phyloP scores from a whole-genome alignment of 2,329 filamentous ascomycete species.

The Thelonectria olida region DNA sequence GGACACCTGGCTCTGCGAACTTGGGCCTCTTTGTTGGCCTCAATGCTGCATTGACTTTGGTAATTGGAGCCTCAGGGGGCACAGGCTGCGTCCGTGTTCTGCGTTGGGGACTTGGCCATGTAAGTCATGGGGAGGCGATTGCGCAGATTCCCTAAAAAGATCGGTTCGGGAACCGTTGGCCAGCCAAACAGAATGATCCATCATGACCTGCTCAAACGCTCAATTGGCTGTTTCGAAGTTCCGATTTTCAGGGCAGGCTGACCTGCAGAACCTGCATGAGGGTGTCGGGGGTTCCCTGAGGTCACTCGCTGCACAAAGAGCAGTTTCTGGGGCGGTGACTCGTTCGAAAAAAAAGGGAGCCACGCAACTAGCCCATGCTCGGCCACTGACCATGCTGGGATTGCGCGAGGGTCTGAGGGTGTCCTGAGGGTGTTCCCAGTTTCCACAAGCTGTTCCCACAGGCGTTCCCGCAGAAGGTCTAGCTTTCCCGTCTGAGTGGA shows the following conservation, averaged over 20 bases:
- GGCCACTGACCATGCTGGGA: conserved; percentile 7
- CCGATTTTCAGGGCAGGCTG: background rate
- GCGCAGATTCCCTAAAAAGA: conserved; percentile 2
- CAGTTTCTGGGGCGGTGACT: background rate
- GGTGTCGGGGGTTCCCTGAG: conserved; percentile 10
- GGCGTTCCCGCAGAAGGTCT: conserved; percentile 15
- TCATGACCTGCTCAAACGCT: background rate
- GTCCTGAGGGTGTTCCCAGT: background rate
- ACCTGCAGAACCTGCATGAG: conserved; percentile 18
- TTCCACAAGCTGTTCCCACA: conserved; percentile 7
- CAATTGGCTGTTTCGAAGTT: conserved; percentile 13
- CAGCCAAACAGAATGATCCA: conserved; percentile 14
- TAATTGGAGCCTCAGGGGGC: conserved; percentile 8
- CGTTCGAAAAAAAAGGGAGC: background rate
- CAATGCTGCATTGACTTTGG: conserved; percentile 10
- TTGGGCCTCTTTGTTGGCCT: background rate
- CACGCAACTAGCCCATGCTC: conserved; percentile 5
- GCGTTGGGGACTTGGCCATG: background rate
- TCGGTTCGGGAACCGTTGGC: conserved; percentile 11
- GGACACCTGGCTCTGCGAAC: conserved; percentile 6
- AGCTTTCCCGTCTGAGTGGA: conserved; percentile 18
- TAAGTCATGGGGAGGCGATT: background rate
- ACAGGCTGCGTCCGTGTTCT: conserved; percentile 9
- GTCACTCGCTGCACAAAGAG: background rate
- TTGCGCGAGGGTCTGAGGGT: background rate